Evolutionary conservation across 2,329 filamentous ascomycete species (phyloP), one percentile per base, ranked within the genome.

Genomic region (Blumeria graminis): DNA sequence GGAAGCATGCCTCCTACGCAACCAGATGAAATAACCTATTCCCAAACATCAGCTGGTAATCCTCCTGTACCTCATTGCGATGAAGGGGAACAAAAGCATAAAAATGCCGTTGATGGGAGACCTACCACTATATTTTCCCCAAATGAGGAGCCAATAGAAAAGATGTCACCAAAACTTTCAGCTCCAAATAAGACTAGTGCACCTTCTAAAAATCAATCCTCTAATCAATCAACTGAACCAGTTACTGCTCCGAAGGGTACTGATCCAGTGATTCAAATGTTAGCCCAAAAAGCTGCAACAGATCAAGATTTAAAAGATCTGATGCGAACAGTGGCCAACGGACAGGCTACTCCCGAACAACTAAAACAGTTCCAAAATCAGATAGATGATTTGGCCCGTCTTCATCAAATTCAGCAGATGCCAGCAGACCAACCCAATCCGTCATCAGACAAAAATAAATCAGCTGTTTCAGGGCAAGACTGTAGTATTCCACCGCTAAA

Each of bases 271-370:
- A 90, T 92, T 57, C 81, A 87, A 55, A 80, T 84, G 60, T 71
- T 92, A 32, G 86, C 86, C 0, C 82, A 86, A 62, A 78, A 79
- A 60, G 86, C 86, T 6, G 84, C 82, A 0, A 79, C 77, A 32
- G 83, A 92, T 64, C 75, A 80, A 0, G 75, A 82, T 56, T 71
- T 92, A 9, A 81, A 87, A 57, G 80, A 83, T 38, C 71, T 92
- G 0, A 92, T 92, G 86, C 86, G 86, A 66, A 78, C 85, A 56
- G 86, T 92, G 0, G 86, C 86, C 0, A 80, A 81, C 33, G 85
- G 85, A 1, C 76, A 82, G 61, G 86, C 86, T 0, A 79, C 77
- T 11, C 76, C 78, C 39, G 76, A 80, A 13, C 84, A 92, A 65
- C 70, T 92, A 11, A 78, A 79, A 51, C 77, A 81, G 59, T 92